These are phyloP conservation scores for Biscutella auriculata DNA, from an alignment of 441 rosid genomes.

Conservation along the genomic window DNA sequence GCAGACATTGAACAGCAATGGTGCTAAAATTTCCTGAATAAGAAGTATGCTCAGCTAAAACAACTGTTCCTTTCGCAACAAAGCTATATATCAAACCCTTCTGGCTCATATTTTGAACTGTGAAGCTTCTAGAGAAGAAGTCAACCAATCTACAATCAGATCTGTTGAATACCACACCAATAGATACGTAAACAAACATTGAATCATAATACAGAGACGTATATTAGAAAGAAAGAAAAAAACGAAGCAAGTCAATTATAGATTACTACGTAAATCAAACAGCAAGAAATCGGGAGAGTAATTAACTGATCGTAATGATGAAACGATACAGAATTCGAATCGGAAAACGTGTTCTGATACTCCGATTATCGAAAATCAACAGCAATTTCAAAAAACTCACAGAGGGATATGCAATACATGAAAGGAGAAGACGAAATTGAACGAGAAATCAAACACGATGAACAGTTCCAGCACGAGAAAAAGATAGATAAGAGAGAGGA, in stretches of 20 bases:
- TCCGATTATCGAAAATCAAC: neutral
- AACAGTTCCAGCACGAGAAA: too few relatives aligned
- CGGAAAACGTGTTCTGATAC: neutral
- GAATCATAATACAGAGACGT: neutral
- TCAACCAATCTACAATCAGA: constrained; percentile 17
- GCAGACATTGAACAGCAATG: constrained; percentile 92
- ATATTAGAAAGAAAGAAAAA: too few relatives aligned
- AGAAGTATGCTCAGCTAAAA: constrained; percentile 84
- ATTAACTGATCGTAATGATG: neutral
- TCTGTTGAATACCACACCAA: constrained; percentile 12
- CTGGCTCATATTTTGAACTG: constrained; percentile 46
- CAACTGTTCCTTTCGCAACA: constrained; percentile 86
- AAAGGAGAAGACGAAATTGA: constrained; percentile 10
- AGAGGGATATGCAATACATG: neutral
- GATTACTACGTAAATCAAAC: neutral
- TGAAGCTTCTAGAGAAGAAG: constrained; percentile 13
- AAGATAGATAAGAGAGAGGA: too few relatives aligned
- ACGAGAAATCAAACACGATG: neutral
- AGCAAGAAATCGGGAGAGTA: neutral
- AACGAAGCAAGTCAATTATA: neutral
- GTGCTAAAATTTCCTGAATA: constrained; percentile 95
- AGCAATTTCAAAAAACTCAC: neutral
- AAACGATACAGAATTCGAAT: neutral
- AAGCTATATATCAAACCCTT: constrained; percentile 93
- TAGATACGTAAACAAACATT: neutral